phyloP scores from a whole-genome alignment of 2,329 filamentous ascomycete genomes.

The Thelonectria blattea region DNA sequence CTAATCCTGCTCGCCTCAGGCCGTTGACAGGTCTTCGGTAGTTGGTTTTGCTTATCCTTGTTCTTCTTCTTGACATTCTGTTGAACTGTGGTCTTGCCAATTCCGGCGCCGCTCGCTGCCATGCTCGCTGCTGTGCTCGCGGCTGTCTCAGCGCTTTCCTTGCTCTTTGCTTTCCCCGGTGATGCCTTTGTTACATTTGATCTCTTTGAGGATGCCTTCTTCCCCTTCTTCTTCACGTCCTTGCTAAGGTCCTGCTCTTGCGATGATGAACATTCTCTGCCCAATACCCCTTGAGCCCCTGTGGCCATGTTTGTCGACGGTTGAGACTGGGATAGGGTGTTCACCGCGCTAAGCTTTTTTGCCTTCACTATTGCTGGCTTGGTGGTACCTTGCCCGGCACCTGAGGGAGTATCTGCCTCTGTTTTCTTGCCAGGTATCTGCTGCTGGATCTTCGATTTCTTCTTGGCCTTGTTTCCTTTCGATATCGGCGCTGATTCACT shows the following conservation, averaged over 20 bases:
- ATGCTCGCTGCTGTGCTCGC: background rate
- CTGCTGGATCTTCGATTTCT: background rate
- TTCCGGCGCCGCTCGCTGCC: background rate
- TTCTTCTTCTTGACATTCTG: background rate
- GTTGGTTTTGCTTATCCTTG: background rate
- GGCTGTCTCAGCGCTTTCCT: background rate
- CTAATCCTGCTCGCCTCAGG: background rate
- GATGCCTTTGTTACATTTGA: background rate
- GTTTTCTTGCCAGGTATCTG: background rate
- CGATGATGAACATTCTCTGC: background rate
- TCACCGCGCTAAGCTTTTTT: background rate
- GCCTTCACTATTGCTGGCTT: background rate
- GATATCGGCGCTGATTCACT: too few species aligned
- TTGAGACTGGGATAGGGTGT: slow-evolving; percentile 1
- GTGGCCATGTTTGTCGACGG: background rate
- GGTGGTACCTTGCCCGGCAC: background rate
- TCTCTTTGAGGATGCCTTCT: background rate
- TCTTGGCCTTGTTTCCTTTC: too few species aligned
- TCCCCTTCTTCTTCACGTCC: background rate
- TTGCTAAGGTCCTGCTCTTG: background rate
- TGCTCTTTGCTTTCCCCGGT: background rate
- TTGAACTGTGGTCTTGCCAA: background rate
- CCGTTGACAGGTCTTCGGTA: background rate
- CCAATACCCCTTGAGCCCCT: background rate
- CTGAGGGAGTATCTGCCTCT: background rate